Evolutionary conservation across 2,329 filamentous ascomycete species (phyloP), one percentile per base, ranked within the genome.

Genomic region (Sclerotinia glacialis): DNA sequence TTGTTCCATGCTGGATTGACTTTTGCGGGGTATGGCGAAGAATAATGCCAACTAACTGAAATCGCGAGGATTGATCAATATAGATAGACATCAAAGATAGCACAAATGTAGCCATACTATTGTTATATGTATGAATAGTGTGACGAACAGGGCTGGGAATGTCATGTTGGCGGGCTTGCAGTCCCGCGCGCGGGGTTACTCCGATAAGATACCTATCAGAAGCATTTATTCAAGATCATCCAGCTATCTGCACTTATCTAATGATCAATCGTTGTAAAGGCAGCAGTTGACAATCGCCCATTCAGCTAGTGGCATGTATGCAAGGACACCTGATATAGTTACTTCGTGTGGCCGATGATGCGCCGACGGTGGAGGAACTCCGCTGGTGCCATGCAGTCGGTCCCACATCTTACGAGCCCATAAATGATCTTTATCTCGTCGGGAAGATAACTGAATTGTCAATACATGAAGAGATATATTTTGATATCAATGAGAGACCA

Each of bases 171-270:
- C 65, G 59, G 65, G 26, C 58, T 67, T 67, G 49, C 37, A 55
- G 40, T 60, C 42, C 65, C 65, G 65, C 65, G 42, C 28, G 59
- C 59, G 50, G 65, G 65, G 65, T 63, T 31, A n/a, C 4, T 21
- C 42, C 21, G 65, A 67, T 50, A 64, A 49, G 65, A 64, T 40
- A 50, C 37, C 56, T 59, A 65, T 65, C 63, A 16, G n/a, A 8
- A 47, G 7, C 3, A 42, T 50, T 42, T 59, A 23, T 31, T 21
- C 28, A 50, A 31, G 55, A 52, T 46, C 44, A 16, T 65, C 54
- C 44, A 52, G n/a, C 28, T 58, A 54, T 50, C 47, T 63, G 34
- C 11, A 53, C 21, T 53, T 63, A 53, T 54, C 23, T 53, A 47
- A 44, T 40, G 21, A 40, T 42, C 26, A 26, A 50, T 53, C 31